Base-by-base conservation (phyloP, 2,329 filamentous ascomycete genomes). In the Zasmidium cellare region DNA sequence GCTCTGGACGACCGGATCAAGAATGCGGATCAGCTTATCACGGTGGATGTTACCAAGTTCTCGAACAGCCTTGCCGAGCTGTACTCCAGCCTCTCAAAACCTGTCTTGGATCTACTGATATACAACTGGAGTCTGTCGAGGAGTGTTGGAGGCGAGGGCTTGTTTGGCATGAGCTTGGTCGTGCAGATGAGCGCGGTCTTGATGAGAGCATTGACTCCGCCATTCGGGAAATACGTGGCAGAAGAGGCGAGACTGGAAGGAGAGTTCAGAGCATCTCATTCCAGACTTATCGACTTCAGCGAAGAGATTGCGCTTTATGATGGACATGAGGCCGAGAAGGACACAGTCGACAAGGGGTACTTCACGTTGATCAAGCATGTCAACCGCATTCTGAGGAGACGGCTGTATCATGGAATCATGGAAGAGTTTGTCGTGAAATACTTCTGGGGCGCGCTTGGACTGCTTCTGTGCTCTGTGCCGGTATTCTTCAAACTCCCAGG, bases 361-460 rank as follows among this genome's bases (percentile, higher is more conserved):
- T 99, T 99, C 72, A 99, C 94, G 1, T 82, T 99, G 38, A 99
- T 99, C 79, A 97, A 97, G 77, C 94, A 99, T 76, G 93, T 99
- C 72, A 99, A 99, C 75, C 88, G 96, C 70, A 97, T 97, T 64
- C 78, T 99, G 61, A 84, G 92, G 41, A 83, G 91, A 61, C 86
- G 94, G 50, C 90, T 99, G 74, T 97, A 97, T 74, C 93, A 99
- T 73, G 93, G 92, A n/a, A 88, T 99, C 69, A 97, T 97, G 93
- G 94, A 99, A 74, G 94, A 99, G 74, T 99, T 97, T 75, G 91
- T 97, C 57, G 96, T 99, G 76, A 99, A 99, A 76, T 99, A 99
- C 74, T 94, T 97, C 76, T 99, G 94, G 94, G 94, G 94, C 44
- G 93, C 94, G 1, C 76, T 99, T 46, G 94, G 94, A 1, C 82